Percentiles rank a stretch among this genome's conserved stretches.
These are phyloP conservation scores for Fallopia convolvulus DNA, from an alignment of 148 eudicot species.

Conservation along the genomic window DNA sequence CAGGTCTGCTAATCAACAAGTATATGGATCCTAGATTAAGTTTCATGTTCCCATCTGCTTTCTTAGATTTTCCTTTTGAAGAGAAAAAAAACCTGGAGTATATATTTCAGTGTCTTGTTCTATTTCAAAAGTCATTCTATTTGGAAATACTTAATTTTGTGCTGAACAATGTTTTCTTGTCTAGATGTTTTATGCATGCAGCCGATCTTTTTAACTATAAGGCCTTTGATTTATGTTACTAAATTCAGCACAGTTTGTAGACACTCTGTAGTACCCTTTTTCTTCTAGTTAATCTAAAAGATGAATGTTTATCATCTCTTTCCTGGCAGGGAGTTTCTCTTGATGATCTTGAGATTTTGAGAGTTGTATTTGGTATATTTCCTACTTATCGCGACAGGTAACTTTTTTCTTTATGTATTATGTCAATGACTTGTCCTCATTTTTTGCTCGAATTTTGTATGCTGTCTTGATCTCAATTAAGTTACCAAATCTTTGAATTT, in stretches of 20 bases:
- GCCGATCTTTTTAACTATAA: background rate
- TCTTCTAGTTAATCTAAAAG: background rate
- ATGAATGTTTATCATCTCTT: conserved; percentile 1
- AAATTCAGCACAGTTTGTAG: too few species aligned
- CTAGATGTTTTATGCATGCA: background rate
- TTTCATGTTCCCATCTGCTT: conserved; percentile 8
- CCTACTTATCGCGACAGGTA: conserved; percentile 98
- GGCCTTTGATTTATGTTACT: background rate
- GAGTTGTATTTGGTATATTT: conserved; percentile 91
- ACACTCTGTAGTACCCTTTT: background rate
- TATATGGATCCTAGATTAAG: background rate
- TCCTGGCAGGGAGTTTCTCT: conserved; percentile 65
- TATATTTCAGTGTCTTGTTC: too few species aligned
- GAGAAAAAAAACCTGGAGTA: too few species aligned
- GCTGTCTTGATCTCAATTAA: background rate
- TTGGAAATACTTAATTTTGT: background rate
- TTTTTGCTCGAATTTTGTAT: background rate
- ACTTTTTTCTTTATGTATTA: background rate
- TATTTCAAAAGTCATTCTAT: background rate
- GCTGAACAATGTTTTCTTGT: background rate
- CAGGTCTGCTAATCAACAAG: conserved; percentile 41
- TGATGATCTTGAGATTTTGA: conserved; percentile 76
- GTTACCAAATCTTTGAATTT: background rate
- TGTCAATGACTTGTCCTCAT: background rate
- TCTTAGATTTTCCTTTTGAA: background rate